Conservation (phyloP, 2,329 filamentous ascomycete species). For the Coniella lustricola region DNA sequence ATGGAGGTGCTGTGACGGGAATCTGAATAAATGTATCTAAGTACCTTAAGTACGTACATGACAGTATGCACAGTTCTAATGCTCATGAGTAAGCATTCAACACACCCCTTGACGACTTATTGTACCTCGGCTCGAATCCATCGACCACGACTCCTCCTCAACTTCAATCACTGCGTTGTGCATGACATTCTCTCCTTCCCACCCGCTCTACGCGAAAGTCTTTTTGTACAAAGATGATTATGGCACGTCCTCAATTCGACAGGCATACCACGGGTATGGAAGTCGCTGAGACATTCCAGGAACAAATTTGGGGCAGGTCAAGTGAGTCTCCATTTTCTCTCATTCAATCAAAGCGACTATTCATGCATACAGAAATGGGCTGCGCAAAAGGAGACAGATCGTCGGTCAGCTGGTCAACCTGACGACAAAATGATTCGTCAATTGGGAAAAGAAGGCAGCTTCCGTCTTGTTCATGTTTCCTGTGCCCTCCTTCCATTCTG, state of each 20-base stretch:
- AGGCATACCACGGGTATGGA: conserved; percentile 14
- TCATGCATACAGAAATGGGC: background rate
- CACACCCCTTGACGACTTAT: background rate
- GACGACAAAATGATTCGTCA: background rate
- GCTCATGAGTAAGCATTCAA: conserved; percentile 10
- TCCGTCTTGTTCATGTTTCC: background rate
- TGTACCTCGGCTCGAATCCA: conserved; percentile 1
- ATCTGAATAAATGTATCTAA: too few relatives aligned
- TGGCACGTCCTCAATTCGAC: conserved; percentile 6
- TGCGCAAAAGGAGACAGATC: background rate
- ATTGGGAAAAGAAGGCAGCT: background rate
- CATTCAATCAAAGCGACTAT: background rate
- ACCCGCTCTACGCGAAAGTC: too few relatives aligned
- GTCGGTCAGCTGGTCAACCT: conserved; percentile 4
- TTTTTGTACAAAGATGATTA: background rate
- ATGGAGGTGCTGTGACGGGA: too few relatives aligned
- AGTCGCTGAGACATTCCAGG: conserved; percentile 13
- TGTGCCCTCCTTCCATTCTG: background rate
- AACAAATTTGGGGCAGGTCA: conserved; percentile 16
- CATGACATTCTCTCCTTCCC: too few relatives aligned
- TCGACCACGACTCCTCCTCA: background rate
- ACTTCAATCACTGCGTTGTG: too few relatives aligned
- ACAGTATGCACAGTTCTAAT: too few relatives aligned
- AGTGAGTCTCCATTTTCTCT: conserved; percentile 2
- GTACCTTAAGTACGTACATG: too few relatives aligned